These are phyloP conservation scores for Oryza nivara DNA, from an alignment of 176 grass and related monocot genomes.

Conservation along the genomic window DNA sequence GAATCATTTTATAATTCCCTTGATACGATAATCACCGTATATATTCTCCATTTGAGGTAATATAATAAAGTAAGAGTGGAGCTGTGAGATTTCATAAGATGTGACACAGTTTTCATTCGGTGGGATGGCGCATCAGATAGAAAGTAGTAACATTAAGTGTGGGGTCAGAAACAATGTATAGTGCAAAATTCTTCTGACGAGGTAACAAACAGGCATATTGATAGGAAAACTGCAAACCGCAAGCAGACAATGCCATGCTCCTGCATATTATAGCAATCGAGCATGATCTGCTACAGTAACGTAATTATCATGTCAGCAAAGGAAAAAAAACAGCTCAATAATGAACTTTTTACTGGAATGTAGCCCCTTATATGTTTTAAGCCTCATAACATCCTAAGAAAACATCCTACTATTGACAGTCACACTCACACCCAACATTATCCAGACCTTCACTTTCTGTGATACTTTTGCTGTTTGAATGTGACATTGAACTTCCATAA, in stretches of 20 bases:
- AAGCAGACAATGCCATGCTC: constrained; percentile 6
- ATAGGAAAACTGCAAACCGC: background rate
- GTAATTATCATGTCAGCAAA: constrained; percentile 5
- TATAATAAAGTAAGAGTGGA: background rate
- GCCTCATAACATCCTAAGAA: background rate
- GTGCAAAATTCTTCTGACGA: constrained; percentile 4
- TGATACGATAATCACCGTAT: constrained; percentile 9
- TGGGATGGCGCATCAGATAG: background rate
- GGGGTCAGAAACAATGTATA: background rate
- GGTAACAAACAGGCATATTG: constrained; percentile 17
- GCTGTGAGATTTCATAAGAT: background rate
- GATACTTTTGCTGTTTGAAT: constrained; percentile 1
- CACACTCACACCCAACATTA: background rate
- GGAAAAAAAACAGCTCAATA: background rate
- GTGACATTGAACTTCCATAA: background rate
- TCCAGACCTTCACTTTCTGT: background rate
- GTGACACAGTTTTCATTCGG: background rate
- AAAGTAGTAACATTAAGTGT: constrained; percentile 14
- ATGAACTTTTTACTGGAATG: too few relatives aligned
- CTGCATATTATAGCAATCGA: background rate
- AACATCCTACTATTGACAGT: background rate
- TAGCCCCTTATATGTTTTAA: too few relatives aligned
- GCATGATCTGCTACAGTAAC: background rate
- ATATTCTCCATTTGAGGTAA: background rate
- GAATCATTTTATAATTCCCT: background rate